Evolutionary conservation across 2,329 filamentous ascomycete species (phyloP).

Genomic region (Ophiocordyceps robertsii): DNA sequence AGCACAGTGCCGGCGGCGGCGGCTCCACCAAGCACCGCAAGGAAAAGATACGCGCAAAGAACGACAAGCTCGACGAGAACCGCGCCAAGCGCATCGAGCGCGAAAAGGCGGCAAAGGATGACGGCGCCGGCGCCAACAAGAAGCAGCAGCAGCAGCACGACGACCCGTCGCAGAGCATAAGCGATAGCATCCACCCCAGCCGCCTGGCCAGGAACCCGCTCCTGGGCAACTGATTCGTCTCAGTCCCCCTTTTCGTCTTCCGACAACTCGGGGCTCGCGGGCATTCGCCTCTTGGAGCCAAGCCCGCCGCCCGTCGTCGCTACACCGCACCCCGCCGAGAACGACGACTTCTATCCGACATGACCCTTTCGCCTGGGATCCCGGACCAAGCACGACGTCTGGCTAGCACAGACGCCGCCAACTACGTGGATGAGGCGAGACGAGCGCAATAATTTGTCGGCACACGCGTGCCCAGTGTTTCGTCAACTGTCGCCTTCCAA

Average conservation of each 20-base stretch:
- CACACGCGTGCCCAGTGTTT: not conserved
- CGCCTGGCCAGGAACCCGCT: slow-evolving; percentile 20
- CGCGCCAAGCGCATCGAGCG: slow-evolving; percentile 33
- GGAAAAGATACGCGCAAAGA: slow-evolving; percentile 74
- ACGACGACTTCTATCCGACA: too few relatives aligned
- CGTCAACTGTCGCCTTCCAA: not conserved
- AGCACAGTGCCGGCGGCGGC: slow-evolving; percentile 63
- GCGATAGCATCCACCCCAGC: slow-evolving; percentile 36
- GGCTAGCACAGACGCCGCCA: too few relatives aligned
- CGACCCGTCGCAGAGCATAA: slow-evolving; percentile 6
- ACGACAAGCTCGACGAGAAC: slow-evolving; percentile 66
- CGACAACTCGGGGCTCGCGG: too few relatives aligned
- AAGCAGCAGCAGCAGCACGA: slow-evolving; percentile 13
- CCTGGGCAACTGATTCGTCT: slow-evolving; percentile 1
- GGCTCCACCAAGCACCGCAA: slow-evolving; percentile 60
- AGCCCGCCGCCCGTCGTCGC: too few relatives aligned
- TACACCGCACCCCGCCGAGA: too few relatives aligned
- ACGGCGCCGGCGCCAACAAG: slow-evolving; percentile 10
- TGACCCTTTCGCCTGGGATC: too few relatives aligned
- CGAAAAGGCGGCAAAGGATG: slow-evolving; percentile 25
- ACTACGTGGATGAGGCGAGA: too few relatives aligned
- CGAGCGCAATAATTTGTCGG: not conserved
- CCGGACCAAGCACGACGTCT: too few relatives aligned
- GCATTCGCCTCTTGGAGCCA: not conserved
- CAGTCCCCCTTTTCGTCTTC: not conserved